These are phyloP conservation scores for Polytrichum commune DNA, from an alignment of 225 moss, liverwort and hornwort species.

Conservation along the genomic window DNA sequence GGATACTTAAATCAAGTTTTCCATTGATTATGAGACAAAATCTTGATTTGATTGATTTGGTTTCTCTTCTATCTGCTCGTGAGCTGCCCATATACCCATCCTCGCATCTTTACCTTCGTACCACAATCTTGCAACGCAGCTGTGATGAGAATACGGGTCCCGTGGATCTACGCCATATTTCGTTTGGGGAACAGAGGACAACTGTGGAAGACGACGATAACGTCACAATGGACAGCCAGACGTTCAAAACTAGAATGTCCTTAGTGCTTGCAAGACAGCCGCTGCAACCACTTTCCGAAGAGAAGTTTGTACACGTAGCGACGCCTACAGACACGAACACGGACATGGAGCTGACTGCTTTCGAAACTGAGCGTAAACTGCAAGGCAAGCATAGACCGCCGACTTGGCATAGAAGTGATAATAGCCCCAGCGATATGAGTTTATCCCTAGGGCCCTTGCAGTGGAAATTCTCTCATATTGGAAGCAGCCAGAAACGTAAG, in stretches of 20 bases:
- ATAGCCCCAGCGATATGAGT: conserved; percentile 48
- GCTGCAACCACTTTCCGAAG: conserved; percentile 32
- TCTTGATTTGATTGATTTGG: too few relatives aligned
- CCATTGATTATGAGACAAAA: too few relatives aligned
- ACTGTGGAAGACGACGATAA: conserved; percentile 44
- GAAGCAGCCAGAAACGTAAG: too few relatives aligned
- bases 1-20: too few relatives aligned
- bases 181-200: conserved; percentile 29
- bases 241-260: conserved; percentile 49
- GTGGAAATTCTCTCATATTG: too few relatives aligned
- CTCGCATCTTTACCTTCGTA: too few relatives aligned
- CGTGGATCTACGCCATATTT: conserved; percentile 51
- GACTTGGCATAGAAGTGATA: conserved; percentile 44
- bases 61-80: too few relatives aligned
- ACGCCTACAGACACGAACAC: conserved; percentile 13
- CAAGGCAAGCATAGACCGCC: conserved; percentile 14
- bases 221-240: conserved; percentile 60
- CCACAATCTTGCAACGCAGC: conserved; percentile 22
- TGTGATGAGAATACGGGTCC: conserved; percentile 57
- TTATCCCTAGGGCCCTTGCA: conserved; percentile 2
- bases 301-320: conserved; percentile 9
- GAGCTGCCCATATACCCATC: too few relatives aligned
- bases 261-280: conserved; percentile 28
- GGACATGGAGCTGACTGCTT: conserved; percentile 36
- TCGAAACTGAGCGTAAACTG: conserved; percentile 12